Conservation (phyloP, 768 basidiomycete genomes). For the Podaxis sp. region DNA sequence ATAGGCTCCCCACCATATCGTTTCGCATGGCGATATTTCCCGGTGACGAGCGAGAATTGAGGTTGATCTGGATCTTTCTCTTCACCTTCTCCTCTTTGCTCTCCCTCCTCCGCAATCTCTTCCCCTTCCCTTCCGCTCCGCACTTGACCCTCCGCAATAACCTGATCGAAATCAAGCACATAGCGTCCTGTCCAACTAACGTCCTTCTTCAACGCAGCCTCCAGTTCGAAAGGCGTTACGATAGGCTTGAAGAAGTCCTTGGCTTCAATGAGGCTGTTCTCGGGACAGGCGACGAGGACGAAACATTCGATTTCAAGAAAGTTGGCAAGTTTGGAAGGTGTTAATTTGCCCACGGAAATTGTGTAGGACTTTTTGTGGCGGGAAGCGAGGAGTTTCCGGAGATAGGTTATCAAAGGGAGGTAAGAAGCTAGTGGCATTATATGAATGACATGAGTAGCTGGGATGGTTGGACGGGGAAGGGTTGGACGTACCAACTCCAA, state of each 20-base stretch:
- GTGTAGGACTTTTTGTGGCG: slow-evolving; percentile 91
- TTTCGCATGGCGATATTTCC: slow-evolving; percentile 79
- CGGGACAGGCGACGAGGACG: slow-evolving; percentile 91
- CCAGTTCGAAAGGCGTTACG: slow-evolving; percentile 90
- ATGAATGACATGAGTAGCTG: background rate
- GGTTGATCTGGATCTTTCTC: slow-evolving; percentile 69
- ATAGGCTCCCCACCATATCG: slow-evolving; percentile 46
- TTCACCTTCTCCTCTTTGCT: slow-evolving; percentile 27
- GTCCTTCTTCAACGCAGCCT: slow-evolving; percentile 71
- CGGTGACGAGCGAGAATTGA: slow-evolving; percentile 83
- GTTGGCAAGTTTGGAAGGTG: slow-evolving; percentile 92
- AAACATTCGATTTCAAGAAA: slow-evolving; percentile 97
- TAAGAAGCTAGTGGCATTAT: slow-evolving; percentile 61
- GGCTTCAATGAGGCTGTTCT: slow-evolving; percentile 81
- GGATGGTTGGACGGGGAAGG: background rate
- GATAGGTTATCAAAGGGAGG: slow-evolving; percentile 77
- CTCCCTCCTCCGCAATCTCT: slow-evolving; percentile 18
- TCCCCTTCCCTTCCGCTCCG: background rate
- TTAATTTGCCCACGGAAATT: slow-evolving; percentile 91
- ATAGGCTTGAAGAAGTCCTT: slow-evolving; percentile 93
- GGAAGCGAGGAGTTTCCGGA: slow-evolving; percentile 67
- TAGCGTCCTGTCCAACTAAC: slow-evolving; percentile 77
- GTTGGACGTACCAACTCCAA: slow-evolving; percentile 71
- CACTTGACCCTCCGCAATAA: slow-evolving; percentile 37
- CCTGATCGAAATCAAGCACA: slow-evolving; percentile 70